Conservation (phyloP, 2,329 filamentous ascomycete genomes). For the Chrysosporium keratinophilum region DNA sequence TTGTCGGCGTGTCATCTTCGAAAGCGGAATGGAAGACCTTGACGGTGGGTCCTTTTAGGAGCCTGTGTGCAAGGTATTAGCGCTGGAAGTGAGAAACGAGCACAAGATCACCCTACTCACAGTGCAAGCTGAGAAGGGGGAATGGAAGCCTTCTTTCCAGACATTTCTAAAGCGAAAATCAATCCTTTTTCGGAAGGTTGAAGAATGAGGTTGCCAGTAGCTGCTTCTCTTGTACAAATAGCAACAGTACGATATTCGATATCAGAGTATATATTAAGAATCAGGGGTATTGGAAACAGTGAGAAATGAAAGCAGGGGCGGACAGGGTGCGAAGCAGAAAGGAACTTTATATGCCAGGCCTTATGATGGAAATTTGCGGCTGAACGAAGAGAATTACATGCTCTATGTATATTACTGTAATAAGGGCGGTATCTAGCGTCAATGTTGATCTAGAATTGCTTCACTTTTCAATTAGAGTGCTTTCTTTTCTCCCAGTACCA, state of each 20-base stretch:
- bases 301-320: not conserved
- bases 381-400: too few species aligned
- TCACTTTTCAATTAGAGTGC: too few species aligned
- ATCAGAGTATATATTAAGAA: not conserved
- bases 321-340: not conserved
- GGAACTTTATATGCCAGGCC: too few species aligned
- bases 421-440: not conserved
- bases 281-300: not conserved
- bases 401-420: not conserved
- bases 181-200: not conserved
- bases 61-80: constrained; percentile 4
- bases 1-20: constrained; percentile 5
- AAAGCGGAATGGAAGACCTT: constrained; percentile 11
- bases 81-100: not conserved
- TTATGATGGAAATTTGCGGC: too few species aligned
- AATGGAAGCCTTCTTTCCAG: not conserved
- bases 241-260: not conserved
- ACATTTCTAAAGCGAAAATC: not conserved
- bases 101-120: not conserved
- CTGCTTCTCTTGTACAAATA: too few species aligned
- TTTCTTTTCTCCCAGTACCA: too few species aligned
- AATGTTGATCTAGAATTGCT: not conserved
- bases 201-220: too few species aligned
- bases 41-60: constrained; percentile 11
- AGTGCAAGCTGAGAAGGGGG: constrained; percentile 1